phyloP scores from a whole-genome alignment of 2,329 filamentous ascomycete genomes.

The Fusarium sp. region DNA sequence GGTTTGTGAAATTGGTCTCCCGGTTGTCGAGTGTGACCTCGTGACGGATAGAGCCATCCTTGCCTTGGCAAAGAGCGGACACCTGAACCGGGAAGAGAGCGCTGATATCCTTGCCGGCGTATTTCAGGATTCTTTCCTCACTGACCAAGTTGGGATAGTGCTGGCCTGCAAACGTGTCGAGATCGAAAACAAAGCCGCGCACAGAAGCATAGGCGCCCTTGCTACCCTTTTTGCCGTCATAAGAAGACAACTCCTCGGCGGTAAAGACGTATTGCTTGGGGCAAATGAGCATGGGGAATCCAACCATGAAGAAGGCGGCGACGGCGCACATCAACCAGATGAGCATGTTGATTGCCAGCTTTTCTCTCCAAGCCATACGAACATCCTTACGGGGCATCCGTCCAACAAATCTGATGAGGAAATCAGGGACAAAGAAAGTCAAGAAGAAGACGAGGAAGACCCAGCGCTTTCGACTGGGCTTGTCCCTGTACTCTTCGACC shows the following conservation, averaged over 20 bases:
- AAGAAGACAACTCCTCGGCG: conserved; percentile 79
- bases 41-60: conserved; percentile 74
- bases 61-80: conserved; percentile 88
- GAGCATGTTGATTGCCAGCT: conserved; percentile 96
- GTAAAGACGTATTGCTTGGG: conserved; percentile 93
- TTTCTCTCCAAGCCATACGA: conserved; percentile 94
- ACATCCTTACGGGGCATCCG: conserved; percentile 94
- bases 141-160: conserved; percentile 80
- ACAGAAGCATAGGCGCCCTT: conserved; percentile 81
- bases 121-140: conserved; percentile 77
- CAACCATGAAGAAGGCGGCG: conserved; percentile 90
- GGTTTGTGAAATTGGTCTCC: conserved; percentile 80
- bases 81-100: conserved; percentile 94
- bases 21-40: conserved; percentile 90
- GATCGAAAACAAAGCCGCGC: conserved; percentile 90
- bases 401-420: conserved; percentile 82
- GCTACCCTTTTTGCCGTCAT: conserved; percentile 79
- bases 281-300: conserved; percentile 90
- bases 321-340: conserved; percentile 90
- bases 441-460: conserved; percentile 85
- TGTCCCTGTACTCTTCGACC: conserved; percentile 87
- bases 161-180: conserved; percentile 78
- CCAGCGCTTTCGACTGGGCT: conserved; percentile 90
- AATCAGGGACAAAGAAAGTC: conserved; percentile 91
- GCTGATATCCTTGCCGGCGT: conserved; percentile 91